phyloP scores from a whole-genome alignment of 176 grass and related monocot species.

The Paspalum vaginatum region DNA sequence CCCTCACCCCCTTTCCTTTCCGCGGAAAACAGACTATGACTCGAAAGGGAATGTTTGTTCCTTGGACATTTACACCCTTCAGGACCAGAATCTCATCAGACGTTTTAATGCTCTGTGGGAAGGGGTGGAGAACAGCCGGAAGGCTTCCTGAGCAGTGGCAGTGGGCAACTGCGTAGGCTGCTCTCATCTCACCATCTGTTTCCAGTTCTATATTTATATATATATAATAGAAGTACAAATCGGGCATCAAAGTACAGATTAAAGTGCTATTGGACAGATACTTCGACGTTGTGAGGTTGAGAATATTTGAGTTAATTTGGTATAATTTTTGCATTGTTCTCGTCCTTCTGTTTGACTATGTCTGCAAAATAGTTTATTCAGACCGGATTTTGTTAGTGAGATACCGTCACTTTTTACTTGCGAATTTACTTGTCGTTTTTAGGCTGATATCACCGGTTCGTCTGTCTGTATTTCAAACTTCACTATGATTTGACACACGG shows the following conservation, averaged over 20 bases:
- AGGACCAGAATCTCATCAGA: constrained; percentile 32
- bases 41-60: constrained; percentile 34
- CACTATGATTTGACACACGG: too few species aligned
- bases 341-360: not conserved
- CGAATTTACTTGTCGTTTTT: not conserved
- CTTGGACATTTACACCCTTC: constrained; percentile 36
- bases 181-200: constrained; percentile 4
- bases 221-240: not conserved
- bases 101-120: constrained; percentile 34
- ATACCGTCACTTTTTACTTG: not conserved
- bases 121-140: not conserved
- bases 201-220: constrained; percentile 3
- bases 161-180: not conserved
- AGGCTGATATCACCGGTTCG: too few species aligned
- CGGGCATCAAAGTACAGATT: not conserved
- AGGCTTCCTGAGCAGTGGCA: not conserved
- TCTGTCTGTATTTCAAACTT: too few species aligned
- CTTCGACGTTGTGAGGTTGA: not conserved
- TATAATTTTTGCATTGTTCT: not conserved
- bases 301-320: not conserved
- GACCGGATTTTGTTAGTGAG: not conserved
- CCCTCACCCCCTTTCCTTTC: constrained; percentile 25
- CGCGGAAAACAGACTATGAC: constrained; percentile 20
- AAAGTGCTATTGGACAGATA: not conserved
- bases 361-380: not conserved